Evolutionary conservation across 176 grass and related monocot genomes (phyloP).

Genomic region (Thalia dealbata): DNA sequence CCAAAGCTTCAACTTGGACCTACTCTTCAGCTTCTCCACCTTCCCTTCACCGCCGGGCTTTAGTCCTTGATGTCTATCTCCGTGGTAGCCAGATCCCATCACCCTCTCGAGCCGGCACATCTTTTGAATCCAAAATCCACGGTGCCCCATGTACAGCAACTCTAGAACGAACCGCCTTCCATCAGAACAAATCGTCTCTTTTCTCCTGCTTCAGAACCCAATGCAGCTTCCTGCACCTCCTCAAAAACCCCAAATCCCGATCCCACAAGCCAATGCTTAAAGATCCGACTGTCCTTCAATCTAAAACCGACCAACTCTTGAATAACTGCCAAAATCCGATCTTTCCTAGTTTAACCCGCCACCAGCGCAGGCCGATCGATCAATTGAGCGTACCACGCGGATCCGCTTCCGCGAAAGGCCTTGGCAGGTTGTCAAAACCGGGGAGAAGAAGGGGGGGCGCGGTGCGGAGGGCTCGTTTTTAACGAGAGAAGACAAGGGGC

Average conservation of each 20-base stretch:
- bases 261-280: background rate
- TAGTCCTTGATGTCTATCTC: slow-evolving; percentile 16
- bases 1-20: slow-evolving; percentile 77
- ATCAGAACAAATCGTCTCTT: background rate
- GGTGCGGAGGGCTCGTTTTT: background rate
- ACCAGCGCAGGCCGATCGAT: background rate
- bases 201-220: background rate
- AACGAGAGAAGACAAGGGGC: background rate
- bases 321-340: background rate
- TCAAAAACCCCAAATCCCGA: background rate
- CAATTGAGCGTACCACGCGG: background rate
- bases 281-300: background rate
- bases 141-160: background rate
- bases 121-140: slow-evolving; percentile 19
- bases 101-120: slow-evolving; percentile 41
- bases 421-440: background rate
- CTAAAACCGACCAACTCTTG: background rate
- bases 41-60: slow-evolving; percentile 30
- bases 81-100: slow-evolving; percentile 9
- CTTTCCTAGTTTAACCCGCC: background rate
- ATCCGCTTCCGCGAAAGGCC: background rate
- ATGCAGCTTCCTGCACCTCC: background rate
- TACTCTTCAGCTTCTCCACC: slow-evolving; percentile 12
- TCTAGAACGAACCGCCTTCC: background rate
- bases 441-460: no score